A percentile compares a stretch with the other conserved stretches of the same genome.
These are phyloP conservation scores for Avena sativa DNA, from an alignment of 176 grass and related monocot species.

Conservation along the genomic window DNA sequence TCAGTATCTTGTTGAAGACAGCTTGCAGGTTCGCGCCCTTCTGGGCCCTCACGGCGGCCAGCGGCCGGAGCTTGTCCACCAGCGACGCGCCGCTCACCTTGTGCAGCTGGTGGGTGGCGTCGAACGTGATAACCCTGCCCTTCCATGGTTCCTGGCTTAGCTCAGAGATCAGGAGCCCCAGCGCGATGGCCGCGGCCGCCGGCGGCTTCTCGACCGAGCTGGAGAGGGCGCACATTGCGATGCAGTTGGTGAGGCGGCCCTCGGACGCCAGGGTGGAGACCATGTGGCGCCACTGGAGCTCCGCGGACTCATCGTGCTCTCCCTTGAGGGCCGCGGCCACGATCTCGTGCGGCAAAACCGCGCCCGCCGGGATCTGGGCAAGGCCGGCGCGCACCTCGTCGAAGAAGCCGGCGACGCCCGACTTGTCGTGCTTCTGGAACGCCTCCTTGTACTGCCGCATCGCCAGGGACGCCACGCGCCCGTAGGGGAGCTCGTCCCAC, in stretches of 20 bases:
- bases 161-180: slow-evolving; percentile 37
- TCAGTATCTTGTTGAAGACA: slow-evolving; percentile 27
- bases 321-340: slow-evolving; percentile 11
- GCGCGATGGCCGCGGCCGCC: slow-evolving; percentile 56
- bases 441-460: slow-evolving; percentile 61
- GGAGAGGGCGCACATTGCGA: slow-evolving; percentile 77
- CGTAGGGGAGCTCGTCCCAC: slow-evolving; percentile 61
- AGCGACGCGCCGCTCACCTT: slow-evolving; percentile 51
- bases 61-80: slow-evolving; percentile 57
- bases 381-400: slow-evolving; percentile 14
- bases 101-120: slow-evolving; percentile 20
- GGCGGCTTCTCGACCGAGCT: slow-evolving; percentile 39
- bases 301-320: slow-evolving; percentile 21
- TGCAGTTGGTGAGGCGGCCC: slow-evolving; percentile 49
- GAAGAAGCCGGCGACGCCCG: slow-evolving; percentile 3
- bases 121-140: slow-evolving; percentile 25
- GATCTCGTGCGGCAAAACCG: slow-evolving; percentile 13
- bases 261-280: slow-evolving; percentile 42
- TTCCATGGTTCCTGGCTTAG: slow-evolving; percentile 15
- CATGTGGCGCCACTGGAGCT: slow-evolving; percentile 25
- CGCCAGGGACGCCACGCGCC: slow-evolving; percentile 53
- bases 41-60: slow-evolving; percentile 44
- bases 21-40: slow-evolving; percentile 62
- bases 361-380: neutral
- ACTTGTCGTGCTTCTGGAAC: slow-evolving; percentile 62